Evolutionary conservation across 768 basidiomycete genomes (phyloP).

Genomic region (Macrolepiota dolichaula): DNA sequence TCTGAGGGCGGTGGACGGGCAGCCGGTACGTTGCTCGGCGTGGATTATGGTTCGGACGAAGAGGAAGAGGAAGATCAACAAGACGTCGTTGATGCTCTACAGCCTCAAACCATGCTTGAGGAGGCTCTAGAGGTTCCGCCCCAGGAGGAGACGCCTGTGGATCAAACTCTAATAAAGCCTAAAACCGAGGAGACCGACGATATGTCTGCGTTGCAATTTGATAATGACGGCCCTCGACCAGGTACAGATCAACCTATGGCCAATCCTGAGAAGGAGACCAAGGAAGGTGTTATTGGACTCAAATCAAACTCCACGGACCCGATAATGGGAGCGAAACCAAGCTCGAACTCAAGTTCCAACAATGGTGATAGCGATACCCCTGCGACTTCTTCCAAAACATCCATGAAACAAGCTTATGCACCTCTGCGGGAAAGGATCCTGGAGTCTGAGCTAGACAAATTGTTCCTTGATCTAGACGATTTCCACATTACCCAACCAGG

Average conservation of each 20-base stretch:
- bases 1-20: constrained; percentile 14
- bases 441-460: constrained; percentile 53
- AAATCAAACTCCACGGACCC: constrained; percentile 59
- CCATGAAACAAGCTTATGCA: constrained; percentile 45
- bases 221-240: not conserved
- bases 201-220: constrained; percentile 26
- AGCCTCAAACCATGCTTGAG: constrained; percentile 49
- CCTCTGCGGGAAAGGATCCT: constrained; percentile 62
- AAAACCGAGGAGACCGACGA: constrained; percentile 59
- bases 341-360: constrained; percentile 31
- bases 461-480: constrained; percentile 46
- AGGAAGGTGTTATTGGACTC: constrained; percentile 31
- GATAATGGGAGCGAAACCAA: constrained; percentile 40
- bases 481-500: constrained; percentile 23
- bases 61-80: constrained; percentile 59
- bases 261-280: constrained; percentile 1
- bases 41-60: constrained; percentile 64
- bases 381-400: constrained; percentile 31
- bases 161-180: constrained; percentile 17
- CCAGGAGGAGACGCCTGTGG: constrained; percentile 20
- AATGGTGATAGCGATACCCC: constrained; percentile 32
- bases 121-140: constrained; percentile 48
- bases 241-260: constrained; percentile 1
- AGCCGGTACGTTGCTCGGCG: constrained; percentile 33
- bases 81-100: constrained; percentile 57